These are phyloP conservation scores for Fomitopsis pinicola DNA, from an alignment of 1,284 basidiomycete genomes.

Conservation along the genomic window DNA sequence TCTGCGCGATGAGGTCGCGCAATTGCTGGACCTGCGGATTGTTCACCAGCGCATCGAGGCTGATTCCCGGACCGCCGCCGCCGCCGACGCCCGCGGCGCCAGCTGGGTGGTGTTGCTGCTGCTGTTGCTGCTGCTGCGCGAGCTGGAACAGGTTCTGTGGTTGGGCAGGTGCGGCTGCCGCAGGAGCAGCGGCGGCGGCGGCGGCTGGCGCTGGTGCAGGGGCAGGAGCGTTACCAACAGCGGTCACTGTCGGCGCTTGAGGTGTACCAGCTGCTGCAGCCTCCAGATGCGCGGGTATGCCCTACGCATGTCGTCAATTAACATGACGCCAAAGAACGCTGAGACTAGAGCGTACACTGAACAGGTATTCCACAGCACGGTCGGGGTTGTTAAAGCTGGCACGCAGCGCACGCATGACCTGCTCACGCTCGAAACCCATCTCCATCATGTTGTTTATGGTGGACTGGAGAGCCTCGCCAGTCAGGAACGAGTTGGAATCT, in stretches of 20 bases:
- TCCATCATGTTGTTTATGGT: constrained; percentile 83
- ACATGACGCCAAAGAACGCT: constrained; percentile 2
- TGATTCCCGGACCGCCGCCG: constrained; percentile 30
- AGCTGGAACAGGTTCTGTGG: constrained; percentile 81
- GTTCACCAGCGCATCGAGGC: constrained; percentile 53
- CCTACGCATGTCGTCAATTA: constrained; percentile 39
- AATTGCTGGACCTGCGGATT: constrained; percentile 65
- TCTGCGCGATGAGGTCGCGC: constrained; percentile 66
- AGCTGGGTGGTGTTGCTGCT: constrained; percentile 29
- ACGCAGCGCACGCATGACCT: constrained; percentile 83
- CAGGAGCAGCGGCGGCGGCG: constrained; percentile 29
- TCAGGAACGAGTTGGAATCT: constrained; percentile 59
- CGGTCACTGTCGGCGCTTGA: constrained; percentile 23
- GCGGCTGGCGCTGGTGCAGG: constrained; percentile 33
- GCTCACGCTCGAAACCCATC: constrained; percentile 92
- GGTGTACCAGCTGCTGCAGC: constrained; percentile 33
- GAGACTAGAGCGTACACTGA: constrained; percentile 64
- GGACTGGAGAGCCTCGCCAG: constrained; percentile 69
- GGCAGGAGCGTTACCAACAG: constrained; percentile 29
- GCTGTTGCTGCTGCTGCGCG: constrained; percentile 69
- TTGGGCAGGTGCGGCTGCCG: constrained; percentile 27
- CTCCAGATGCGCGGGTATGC: constrained; percentile 76
- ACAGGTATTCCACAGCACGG: constrained; percentile 95
- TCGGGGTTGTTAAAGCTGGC: constrained; percentile 99
- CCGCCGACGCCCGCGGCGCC: constrained; percentile 28